Conservation (phyloP, 2,329 filamentous ascomycete genomes). For the Alternaria sp. region DNA sequence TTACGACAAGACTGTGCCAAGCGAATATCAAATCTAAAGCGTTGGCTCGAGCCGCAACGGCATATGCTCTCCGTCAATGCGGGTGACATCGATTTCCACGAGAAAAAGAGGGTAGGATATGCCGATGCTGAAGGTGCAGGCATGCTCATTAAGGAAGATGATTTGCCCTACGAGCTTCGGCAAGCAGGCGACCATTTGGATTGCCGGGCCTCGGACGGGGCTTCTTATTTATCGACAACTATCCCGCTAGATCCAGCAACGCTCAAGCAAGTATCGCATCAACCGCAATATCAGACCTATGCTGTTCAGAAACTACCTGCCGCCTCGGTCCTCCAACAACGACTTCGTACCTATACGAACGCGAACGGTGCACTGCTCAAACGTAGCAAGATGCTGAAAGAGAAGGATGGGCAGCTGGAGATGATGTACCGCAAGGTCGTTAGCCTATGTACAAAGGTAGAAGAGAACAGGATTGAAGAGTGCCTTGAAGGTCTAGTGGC, state of each 20-base stretch:
- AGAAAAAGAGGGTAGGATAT: conserved; percentile 55
- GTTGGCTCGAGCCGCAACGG: conserved; percentile 76
- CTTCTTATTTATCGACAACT: conserved; percentile 40
- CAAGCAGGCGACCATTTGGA: conserved; percentile 43
- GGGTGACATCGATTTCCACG: conserved; percentile 54
- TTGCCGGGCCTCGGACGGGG: conserved; percentile 42
- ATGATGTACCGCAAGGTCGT: conserved; percentile 89
- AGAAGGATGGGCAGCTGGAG: conserved; percentile 83
- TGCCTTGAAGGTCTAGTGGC: conserved; percentile 80
- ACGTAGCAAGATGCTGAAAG: conserved; percentile 75
- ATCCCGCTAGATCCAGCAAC: conserved; percentile 33
- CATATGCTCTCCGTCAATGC: conserved; percentile 58
- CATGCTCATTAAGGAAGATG: conserved; percentile 37
- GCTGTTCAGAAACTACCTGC: conserved; percentile 32
- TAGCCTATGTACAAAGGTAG: conserved; percentile 81
- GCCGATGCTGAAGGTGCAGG: conserved; percentile 55
- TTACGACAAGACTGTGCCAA: conserved; percentile 70
- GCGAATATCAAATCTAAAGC: conserved; percentile 79
- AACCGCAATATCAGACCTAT: conserved; percentile 21
- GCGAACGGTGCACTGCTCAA: conserved; percentile 73
- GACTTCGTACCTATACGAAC: conserved; percentile 72
- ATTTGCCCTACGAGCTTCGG: conserved; percentile 41
- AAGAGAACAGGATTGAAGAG: conserved; percentile 79
- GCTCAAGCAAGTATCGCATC: conserved; percentile 43
- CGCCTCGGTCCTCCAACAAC: conserved; percentile 64